Evolutionary conservation across 23 red algal species (phyloP), one percentile per base, ranked within the genome.

Genomic region (Gracilaria domingensis): DNA sequence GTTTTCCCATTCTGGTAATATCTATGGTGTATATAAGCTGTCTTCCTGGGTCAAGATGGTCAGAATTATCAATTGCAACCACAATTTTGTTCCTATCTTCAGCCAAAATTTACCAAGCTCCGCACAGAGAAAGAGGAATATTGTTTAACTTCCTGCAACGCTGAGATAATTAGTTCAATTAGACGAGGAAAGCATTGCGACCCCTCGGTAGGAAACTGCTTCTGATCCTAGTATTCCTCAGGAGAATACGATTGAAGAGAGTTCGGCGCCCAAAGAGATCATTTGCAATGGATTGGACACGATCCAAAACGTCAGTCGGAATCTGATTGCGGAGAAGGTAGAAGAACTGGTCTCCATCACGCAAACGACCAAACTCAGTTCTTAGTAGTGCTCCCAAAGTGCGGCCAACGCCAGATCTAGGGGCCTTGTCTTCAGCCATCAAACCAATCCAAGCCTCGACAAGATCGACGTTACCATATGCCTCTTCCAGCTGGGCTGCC

Each of bases 341-440:
- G 62, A 93, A 94, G 82, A 94, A 87, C 21, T 81, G 91, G 39
- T 94, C 91, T 17, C 81, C 81, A 79, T 60, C 82, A 64, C 45
- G 45, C 11, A 94, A 32, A 24, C 81, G 69, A 13, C 25, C 51
- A 35, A 94, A 94, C 37, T 94, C 66, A 38, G 51, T 61, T 29
- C 73, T 35, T 36, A 65, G 47, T 17, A 85, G 23, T 17, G 35
- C 49, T 35, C 32, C 37, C 33, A 94, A 32, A 64, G 83, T 83
- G 24, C 54, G 80, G 30, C 91, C 91, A 4, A 87, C 55, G 14
- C 45, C 57, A 38, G 44, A 60, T 25, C 91, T 45, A 9, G 64
- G 36, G 61, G 37, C 69, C 45, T 94, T 51, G 28, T 76, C 70
- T 53, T 94, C 91, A 25, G 85, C 85, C 85, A 89, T 79, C 26